Base-by-base conservation (phyloP, 768 basidiomycete species). In the Tylopilus sp. region DNA sequence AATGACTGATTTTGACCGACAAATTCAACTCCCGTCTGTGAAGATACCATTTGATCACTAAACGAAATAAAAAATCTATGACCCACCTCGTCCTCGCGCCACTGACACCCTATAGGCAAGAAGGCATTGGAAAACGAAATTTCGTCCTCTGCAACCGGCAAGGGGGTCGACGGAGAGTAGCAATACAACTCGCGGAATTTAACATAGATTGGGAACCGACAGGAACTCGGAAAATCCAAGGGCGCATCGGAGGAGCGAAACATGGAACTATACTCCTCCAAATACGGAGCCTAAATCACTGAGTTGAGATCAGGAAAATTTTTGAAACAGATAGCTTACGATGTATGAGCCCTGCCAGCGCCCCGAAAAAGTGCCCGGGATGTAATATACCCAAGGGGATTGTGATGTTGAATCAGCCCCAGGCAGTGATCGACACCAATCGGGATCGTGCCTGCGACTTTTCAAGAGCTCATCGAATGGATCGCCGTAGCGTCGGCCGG, bases 301-400 rank as follows among this genome's bases (percentile, higher is more conserved):
- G 45, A 53, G 48, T 22, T 33, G 17, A 25, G 21, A 52, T 43
- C 17, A 35, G 41, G 40, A 6, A 26, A 41, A 44, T 10, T 10
- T 35, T 52, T 21, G 25, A 48, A 40, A 45, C 11, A 20, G 30
- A 9, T 25, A 20, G 55, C 75, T 48, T 55, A 81, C 80, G 12
- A 79, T 71, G 36, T 67, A 72, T 9, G 78, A 75, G 3, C 79
- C 79, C 47, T 73, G 71, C 79, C 78, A 82, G 33, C 61, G 66
- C 18, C 80, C 81, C 3, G 72, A 71, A 23, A 81, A 66, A 1
- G 69, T 67, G 11, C 75, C 79, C 21, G 75, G 68, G 45, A 67
- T 65, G 56, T 82, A 80, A 18, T 67, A 56, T 8, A 57, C 36
- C 18, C 49, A 43, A 12, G 42, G 30, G 6, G 58, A 50, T 22